Base-by-base conservation (phyloP, 1,284 basidiomycete genomes). In the Marasmius oreades region DNA sequence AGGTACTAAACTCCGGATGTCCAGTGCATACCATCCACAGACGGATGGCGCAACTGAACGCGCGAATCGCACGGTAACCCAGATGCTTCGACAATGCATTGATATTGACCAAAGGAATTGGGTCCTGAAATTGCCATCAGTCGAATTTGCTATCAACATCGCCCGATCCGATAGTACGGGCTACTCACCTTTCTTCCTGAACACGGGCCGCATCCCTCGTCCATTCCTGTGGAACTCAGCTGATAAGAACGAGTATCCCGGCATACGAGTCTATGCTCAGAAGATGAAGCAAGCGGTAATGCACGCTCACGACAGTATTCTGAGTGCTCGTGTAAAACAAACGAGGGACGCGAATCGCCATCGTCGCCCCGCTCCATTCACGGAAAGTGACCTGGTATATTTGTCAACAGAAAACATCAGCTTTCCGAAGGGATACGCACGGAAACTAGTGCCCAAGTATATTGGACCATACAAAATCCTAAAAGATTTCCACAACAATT, bases 181-280 rank as follows among this genome's bases (percentile, higher is more conserved):
- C 0, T 70, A 61, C 48, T 52, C 67, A 16, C 72, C 66, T 0
- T 75, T 75, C 59, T 69, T 70, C 47, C 54, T 75, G 7, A 74
- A 73, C 39, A 64, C 59, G 4, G 70, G 73, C 0, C 33, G 64
- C 0, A 62, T 64, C 11, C 72, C 72, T 0, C 57, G 58, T n/a
- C 51, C 57, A 1, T 60, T 72, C 42, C 56, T 70, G 0, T 71
- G 69, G 67, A 61, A 71, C 51, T 48, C 52, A 16, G 50, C 60
- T 4, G 44, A 31, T 0, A 55, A 54, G 0, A 54, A 48, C 0
- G 60, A 65, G 10, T 70, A 62, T 34, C 66, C 67, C 0, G 71
- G 70, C 2, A 60, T 71, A 0, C 12, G 58, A 0, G 52, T 34
- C 0, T 69, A 61, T 31, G 63, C 68, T 0, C 58, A 63, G 10